These are phyloP conservation scores for Pyrenochaeta sp. DNA, from an alignment of 2,329 filamentous ascomycete genomes.

Conservation along the genomic window DNA sequence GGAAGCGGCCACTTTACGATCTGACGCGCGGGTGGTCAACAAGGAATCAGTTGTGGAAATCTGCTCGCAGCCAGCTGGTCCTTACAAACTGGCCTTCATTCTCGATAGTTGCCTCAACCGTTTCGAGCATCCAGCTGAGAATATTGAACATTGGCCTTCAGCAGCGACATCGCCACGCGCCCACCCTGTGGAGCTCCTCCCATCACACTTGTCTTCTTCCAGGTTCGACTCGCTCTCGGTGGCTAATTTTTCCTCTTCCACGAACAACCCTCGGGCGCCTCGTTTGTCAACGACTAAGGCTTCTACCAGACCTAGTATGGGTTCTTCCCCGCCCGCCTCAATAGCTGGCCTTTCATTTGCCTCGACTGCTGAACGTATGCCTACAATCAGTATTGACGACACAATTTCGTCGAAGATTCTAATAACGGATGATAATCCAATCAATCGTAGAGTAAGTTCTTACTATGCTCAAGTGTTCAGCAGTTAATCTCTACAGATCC, in stretches of 20 bases:
- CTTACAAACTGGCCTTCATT: constrained; percentile 40
- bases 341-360: too few species aligned
- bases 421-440: constrained; percentile 49
- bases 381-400: too few species aligned
- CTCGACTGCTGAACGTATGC: not conserved
- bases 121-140: constrained; percentile 29
- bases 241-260: too few species aligned
- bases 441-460: constrained; percentile 45
- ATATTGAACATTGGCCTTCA: constrained; percentile 13
- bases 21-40: constrained; percentile 36
- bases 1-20: constrained; percentile 42
- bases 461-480: too few species aligned
- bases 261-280: too few species aligned
- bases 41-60: constrained; percentile 44
- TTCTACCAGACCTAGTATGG: too few species aligned
- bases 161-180: too few species aligned
- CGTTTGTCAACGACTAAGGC: too few species aligned
- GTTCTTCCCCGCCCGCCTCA: too few species aligned
- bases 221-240: too few species aligned
- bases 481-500: constrained; percentile 30
- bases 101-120: constrained; percentile 38
- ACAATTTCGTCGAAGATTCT: constrained; percentile 29
- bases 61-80: constrained; percentile 46
- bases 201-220: too few species aligned
- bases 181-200: too few species aligned